Conservation (phyloP, 192 early-diverging fungal genomes). For the Entomortierella parvispora region DNA sequence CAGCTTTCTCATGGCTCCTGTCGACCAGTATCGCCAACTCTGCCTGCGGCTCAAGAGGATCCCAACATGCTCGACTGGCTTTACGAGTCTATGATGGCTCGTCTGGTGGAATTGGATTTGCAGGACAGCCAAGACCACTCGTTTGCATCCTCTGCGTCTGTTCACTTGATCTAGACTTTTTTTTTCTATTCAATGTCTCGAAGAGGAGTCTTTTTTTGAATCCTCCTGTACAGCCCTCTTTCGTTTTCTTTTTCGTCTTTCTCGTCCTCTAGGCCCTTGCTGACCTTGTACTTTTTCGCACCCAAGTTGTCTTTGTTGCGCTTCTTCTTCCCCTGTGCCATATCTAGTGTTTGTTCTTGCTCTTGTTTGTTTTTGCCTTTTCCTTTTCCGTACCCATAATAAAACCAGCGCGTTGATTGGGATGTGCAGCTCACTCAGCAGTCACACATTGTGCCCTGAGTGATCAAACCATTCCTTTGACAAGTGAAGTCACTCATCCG, state of each 20-base stretch:
- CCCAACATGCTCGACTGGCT: slow-evolving; percentile 51
- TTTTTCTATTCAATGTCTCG: slow-evolving; percentile 3
- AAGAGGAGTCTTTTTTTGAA: background rate
- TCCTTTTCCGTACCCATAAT: no score
- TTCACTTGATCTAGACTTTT: background rate
- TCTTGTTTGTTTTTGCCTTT: no score
- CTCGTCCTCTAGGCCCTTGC: background rate
- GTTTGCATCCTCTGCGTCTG: background rate
- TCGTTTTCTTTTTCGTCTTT: slow-evolving; percentile 1
- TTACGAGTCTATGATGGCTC: slow-evolving; percentile 51
- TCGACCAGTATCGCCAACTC: background rate
- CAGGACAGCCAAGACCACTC: slow-evolving; percentile 21
- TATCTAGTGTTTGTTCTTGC: no score
- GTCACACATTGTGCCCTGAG: no score
- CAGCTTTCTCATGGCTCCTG: slow-evolving; percentile 12
- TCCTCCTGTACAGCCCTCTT: background rate
- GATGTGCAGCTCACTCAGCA: no score
- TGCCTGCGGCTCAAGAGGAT: slow-evolving; percentile 21
- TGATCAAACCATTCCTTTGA: no score
- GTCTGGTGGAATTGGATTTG: slow-evolving; percentile 43
- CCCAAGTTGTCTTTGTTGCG: background rate
- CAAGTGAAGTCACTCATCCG: no score
- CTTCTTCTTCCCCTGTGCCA: background rate
- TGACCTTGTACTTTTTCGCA: background rate
- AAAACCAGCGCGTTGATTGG: no score